Conservation (phyloP, 2,329 filamentous ascomycete species). For the Ophiocordyceps unilateralis region DNA sequence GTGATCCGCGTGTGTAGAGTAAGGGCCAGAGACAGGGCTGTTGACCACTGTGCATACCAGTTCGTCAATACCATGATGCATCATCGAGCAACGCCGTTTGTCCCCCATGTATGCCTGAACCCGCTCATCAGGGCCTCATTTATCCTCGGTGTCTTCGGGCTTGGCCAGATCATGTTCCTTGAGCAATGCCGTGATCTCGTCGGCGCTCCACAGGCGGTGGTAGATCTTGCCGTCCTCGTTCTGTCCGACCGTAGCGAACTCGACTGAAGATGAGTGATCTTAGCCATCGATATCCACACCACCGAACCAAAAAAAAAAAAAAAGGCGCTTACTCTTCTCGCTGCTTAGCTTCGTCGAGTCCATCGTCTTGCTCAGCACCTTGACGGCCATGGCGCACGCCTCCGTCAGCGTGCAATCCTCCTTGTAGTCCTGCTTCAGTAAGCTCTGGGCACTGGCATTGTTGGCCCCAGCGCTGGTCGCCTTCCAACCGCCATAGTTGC, state of each 20-base stretch:
- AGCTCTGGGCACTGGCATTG: conserved; percentile 89
- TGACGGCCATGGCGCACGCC: conserved; percentile 92
- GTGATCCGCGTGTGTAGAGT: too few species aligned
- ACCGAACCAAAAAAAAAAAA: too few species aligned
- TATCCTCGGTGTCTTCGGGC: conserved; percentile 55
- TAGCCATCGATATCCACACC: conserved; percentile 12
- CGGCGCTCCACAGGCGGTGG: conserved; percentile 90
- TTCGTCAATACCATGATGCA: not conserved
- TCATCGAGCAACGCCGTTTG: not conserved
- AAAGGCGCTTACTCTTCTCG: conserved; percentile 68
- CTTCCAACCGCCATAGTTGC: conserved; percentile 99
- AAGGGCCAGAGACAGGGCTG: not conserved
- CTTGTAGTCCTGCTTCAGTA: conserved; percentile 99
- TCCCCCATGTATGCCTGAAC: not conserved
- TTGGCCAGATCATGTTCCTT: conserved; percentile 94
- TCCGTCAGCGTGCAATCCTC: conserved; percentile 94
- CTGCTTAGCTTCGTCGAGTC: conserved; percentile 97
- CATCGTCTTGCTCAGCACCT: conserved; percentile 99
- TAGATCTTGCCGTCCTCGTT: conserved; percentile 94
- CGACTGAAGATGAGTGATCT: conserved; percentile 41
- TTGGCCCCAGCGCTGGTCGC: conserved; percentile 95
- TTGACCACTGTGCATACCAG: too few species aligned
- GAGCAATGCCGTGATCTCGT: conserved; percentile 85
- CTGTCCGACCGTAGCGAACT: conserved; percentile 95
- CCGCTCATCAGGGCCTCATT: conserved; percentile 18